Conservation (phyloP, 306 rosid species). For the Astragalus glycyphyllos region DNA sequence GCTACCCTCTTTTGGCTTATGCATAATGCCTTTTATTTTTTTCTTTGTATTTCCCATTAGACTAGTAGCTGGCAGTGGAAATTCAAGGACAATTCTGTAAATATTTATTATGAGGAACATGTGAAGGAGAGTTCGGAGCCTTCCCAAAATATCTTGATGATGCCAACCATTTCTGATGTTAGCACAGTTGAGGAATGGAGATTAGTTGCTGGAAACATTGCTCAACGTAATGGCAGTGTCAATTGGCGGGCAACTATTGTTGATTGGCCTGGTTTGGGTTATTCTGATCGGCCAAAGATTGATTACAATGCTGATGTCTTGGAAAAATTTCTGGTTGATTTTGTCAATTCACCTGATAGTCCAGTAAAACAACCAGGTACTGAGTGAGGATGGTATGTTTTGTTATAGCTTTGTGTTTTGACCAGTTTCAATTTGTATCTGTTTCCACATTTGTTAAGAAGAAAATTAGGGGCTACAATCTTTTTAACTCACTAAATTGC, state of each 20-base stretch:
- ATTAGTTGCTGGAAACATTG: conserved; percentile 73
- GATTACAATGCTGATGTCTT: conserved; percentile 85
- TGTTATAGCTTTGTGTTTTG: conserved; percentile 12
- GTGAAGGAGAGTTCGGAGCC: conserved; percentile 61
- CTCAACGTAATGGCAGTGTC: conserved; percentile 62
- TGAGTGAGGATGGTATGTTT: conserved; percentile 22
- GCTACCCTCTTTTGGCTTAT: conserved; percentile 20
- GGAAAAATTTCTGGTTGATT: conserved; percentile 85
- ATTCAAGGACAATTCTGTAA: conserved; percentile 68
- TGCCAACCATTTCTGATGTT: conserved; percentile 96
- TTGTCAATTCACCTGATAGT: conserved; percentile 73
- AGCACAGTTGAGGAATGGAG: conserved; percentile 99
- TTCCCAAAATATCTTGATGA: conserved; percentile 73
- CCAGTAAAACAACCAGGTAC: conserved; percentile 76
- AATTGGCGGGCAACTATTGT: conserved; percentile 85
- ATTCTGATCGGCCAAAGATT: conserved; percentile 88
- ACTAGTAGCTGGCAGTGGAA: conserved; percentile 91
- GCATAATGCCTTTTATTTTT: conserved; percentile 1
- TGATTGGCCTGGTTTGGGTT: conserved; percentile 98
- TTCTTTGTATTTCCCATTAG: conserved; percentile 49
- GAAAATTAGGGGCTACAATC: conserved; percentile 22
- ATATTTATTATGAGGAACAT: conserved; percentile 87
- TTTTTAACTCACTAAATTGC: not conserved
- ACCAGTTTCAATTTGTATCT: conserved; percentile 11
- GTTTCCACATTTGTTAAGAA: conserved; percentile 3